phyloP scores from a whole-genome alignment of 1,284 basidiomycete genomes.

The Cutaneotrichosporon dermatis region DNA sequence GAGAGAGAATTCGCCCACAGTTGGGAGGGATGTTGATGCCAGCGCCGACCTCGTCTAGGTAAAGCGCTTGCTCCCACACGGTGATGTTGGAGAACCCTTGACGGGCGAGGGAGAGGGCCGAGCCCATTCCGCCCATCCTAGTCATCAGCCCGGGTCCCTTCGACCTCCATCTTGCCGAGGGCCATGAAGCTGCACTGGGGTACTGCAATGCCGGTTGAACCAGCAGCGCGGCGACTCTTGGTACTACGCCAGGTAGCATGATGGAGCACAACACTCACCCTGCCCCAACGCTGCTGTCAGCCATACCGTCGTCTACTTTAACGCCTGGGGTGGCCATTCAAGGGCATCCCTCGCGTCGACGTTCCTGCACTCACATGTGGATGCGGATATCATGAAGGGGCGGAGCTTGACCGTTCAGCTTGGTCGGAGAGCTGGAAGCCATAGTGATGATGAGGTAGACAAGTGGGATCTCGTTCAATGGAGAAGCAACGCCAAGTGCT shows the following conservation, averaged over 20 bases:
- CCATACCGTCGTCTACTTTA: background rate
- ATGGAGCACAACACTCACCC: constrained; percentile 5
- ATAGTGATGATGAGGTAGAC: background rate
- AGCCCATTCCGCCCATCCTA: constrained; percentile 38
- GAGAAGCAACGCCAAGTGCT: too few species aligned
- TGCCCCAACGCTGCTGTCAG: constrained; percentile 14
- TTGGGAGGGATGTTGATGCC: constrained; percentile 44
- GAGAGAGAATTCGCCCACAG: constrained; percentile 30
- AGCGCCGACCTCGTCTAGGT: constrained; percentile 40
- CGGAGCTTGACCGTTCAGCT: constrained; percentile 4
- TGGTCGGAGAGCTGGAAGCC: constrained; percentile 2
- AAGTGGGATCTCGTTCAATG: too few species aligned
- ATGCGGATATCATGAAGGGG: constrained; percentile 16
- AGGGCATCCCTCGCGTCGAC: too few species aligned
- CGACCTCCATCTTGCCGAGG: too few species aligned
- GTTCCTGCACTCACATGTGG: constrained; percentile 17
- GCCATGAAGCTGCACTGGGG: too few species aligned
- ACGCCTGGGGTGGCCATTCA: too few species aligned
- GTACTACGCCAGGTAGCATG: too few species aligned
- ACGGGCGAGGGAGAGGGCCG: constrained; percentile 35
- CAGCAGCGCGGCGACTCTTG: too few species aligned
- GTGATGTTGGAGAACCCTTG: constrained; percentile 37
- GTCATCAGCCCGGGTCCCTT: constrained; percentile 1
- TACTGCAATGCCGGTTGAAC: too few species aligned
- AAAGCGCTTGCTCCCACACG: constrained; percentile 35